phyloP scores from a whole-genome alignment of 805 yeast species.

The Lachancea sp. region DNA sequence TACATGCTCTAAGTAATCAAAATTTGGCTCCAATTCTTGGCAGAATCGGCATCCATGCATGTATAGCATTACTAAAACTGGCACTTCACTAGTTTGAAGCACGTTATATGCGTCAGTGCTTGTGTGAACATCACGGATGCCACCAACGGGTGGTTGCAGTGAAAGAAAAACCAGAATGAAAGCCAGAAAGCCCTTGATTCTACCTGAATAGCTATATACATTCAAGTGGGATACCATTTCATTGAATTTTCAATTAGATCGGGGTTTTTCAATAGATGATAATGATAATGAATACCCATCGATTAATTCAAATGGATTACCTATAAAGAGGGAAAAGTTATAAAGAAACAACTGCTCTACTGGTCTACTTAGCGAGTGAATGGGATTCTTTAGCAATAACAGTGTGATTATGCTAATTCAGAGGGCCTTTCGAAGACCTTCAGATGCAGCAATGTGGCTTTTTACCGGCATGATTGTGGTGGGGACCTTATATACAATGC shows the following conservation, averaged over 20 bases:
- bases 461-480: slow-evolving; percentile 28
- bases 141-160: background rate
- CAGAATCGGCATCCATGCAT: slow-evolving; percentile 44
- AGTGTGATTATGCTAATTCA: slow-evolving; percentile 25
- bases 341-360: too few relatives aligned
- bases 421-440: slow-evolving; percentile 22
- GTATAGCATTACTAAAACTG: slow-evolving; percentile 30
- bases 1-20: slow-evolving; percentile 39
- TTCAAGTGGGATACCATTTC: too few relatives aligned
- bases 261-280: too few relatives aligned
- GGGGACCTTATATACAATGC: slow-evolving; percentile 22
- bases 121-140: background rate
- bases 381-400: slow-evolving; percentile 27
- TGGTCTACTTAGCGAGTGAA: slow-evolving; percentile 8
- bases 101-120: slow-evolving; percentile 1
- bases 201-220: too few relatives aligned
- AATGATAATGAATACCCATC: too few relatives aligned
- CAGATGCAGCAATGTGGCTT: slow-evolving; percentile 29
- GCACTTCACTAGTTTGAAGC: slow-evolving; percentile 1
- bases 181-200: background rate
- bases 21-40: slow-evolving; percentile 39
- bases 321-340: too few relatives aligned
- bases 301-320: too few relatives aligned
- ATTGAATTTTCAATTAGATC: too few relatives aligned
- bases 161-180: background rate